Evolutionary conservation across 192 early-diverging fungal genomes (phyloP), one percentile per base, ranked within the genome.

Genomic region (Umbelopsis isabellina): DNA sequence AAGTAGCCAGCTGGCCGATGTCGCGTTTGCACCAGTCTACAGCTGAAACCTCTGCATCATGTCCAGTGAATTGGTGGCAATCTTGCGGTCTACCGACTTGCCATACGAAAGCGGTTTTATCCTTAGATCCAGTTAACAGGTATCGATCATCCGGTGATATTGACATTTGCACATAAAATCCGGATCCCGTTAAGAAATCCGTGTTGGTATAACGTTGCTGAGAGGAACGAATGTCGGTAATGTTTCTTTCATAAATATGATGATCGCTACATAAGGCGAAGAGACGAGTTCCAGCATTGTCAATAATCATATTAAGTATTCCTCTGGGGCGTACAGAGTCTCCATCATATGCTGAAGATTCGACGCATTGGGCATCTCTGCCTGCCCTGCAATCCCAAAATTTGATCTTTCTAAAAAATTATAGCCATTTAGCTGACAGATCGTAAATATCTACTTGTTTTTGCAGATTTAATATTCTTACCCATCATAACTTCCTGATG

Each of bases 371-470:
- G 75, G 87, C 13, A 65, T 64, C 1, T 86, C 69, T 80, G 25
- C 49, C 79, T 67, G 74, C 84, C 8, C 95, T 77, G 65, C 91
- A 79, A 73, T 97, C 95, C 95, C 95, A 97, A 41, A 90, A 84
- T 76, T 91, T 93, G 35, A 97, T 79, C 25, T 85, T 73, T 20
- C 90, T 76, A 21, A n/a, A 33, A 23, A 30, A 35, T 50, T 45
- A 68, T 46, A 27, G 1, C 37, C 37, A 41, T 41, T 41, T 41
- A 41, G 37, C 10, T 41, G 6, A 41, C 1, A 41, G 37, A 41
- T 37, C 37, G 1, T 6, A 10, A 41, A 41, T 4, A 41, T 41
- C 37, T 41, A 41, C 1, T 4, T 10, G 37, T 41, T 41, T 5
- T 51, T 49, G 37, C n/a, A 49, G 46, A 16, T 21, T 49, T 51